Evolutionary conservation across 148 eudicot species (phyloP).

Genomic region (Vaccinium vitisidaea): DNA sequence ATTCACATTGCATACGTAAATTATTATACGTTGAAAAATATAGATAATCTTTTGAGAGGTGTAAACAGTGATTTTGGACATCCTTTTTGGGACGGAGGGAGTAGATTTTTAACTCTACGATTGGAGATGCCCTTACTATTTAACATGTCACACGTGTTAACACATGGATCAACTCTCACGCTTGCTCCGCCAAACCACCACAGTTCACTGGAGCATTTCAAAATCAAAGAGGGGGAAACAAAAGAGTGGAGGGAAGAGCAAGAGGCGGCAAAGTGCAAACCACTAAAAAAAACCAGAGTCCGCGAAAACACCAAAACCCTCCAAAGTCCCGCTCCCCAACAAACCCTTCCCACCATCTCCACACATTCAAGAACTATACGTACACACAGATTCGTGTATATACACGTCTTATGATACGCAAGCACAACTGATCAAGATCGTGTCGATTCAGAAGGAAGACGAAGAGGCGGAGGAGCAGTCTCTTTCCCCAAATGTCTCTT

Average conservation of each 20-base stretch:
- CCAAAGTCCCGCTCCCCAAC: no score
- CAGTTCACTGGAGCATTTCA: not conserved
- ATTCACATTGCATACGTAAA: no score
- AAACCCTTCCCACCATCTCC: no score
- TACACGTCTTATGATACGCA: no score
- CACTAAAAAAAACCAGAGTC: not conserved
- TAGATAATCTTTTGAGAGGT: no score
- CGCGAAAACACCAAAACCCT: not conserved
- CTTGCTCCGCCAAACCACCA: not conserved
- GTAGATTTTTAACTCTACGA: no score
- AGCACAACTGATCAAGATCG: no score
- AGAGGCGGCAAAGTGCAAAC: conserved; percentile 14
- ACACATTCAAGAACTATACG: not conserved
- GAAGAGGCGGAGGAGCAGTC: not conserved
- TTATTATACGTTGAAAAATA: no score
- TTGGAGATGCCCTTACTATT: no score
- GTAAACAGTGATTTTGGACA: no score
- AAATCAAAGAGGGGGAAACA: not conserved
- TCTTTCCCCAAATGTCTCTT: not conserved
- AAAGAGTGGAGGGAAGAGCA: not conserved
- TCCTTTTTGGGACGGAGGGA: no score
- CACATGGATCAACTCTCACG: not conserved
- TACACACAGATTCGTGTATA: not conserved
- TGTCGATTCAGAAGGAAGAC: not conserved
- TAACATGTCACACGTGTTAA: not conserved